Percentiles rank a stretch among this genome's conserved stretches.
Evolutionary conservation across 768 basidiomycete genomes (phyloP).

Genomic region (Termitomyces sp.): DNA sequence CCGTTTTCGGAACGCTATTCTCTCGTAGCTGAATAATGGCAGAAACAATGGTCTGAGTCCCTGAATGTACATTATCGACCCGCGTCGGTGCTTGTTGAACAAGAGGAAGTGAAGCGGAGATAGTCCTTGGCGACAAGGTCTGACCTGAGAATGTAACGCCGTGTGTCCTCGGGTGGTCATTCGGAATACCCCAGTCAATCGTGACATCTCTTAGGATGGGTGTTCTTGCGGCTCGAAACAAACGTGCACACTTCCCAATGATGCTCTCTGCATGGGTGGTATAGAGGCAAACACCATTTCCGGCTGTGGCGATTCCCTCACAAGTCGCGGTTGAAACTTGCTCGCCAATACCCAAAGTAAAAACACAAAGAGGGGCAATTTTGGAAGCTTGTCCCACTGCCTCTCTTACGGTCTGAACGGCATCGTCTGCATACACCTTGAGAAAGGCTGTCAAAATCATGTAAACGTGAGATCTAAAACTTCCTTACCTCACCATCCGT

Average conservation of each 20-base stretch:
- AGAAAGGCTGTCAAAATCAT: neutral
- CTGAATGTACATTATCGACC: conserved; percentile 33
- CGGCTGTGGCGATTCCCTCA: conserved; percentile 50
- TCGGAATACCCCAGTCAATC: conserved; percentile 48
- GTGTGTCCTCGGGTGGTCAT: conserved; percentile 19
- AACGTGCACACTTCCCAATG: conserved; percentile 41
- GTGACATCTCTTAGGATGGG: conserved; percentile 41
- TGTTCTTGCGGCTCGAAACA: conserved; percentile 50
- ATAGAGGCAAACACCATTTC: conserved; percentile 48
- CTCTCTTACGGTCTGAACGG: conserved; percentile 21
- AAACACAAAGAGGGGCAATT: conserved; percentile 42
- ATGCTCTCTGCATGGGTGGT: conserved; percentile 45
- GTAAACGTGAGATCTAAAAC: neutral
- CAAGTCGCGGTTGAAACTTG: conserved; percentile 48
- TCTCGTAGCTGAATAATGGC: conserved; percentile 30
- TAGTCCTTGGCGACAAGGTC: conserved; percentile 16
- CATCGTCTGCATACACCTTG: conserved; percentile 21
- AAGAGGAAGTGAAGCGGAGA: conserved; percentile 25
- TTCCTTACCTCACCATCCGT: conserved; percentile 51
- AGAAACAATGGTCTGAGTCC: conserved; percentile 31
- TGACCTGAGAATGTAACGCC: conserved; percentile 18
- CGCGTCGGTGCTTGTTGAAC: conserved; percentile 34
- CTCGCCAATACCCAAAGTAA: conserved; percentile 56
- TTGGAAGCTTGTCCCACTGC: conserved; percentile 30
- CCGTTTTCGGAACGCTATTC: conserved; percentile 26